Conservation (phyloP, 2,329 filamentous ascomycete species). For the Sporothrix humicola region DNA sequence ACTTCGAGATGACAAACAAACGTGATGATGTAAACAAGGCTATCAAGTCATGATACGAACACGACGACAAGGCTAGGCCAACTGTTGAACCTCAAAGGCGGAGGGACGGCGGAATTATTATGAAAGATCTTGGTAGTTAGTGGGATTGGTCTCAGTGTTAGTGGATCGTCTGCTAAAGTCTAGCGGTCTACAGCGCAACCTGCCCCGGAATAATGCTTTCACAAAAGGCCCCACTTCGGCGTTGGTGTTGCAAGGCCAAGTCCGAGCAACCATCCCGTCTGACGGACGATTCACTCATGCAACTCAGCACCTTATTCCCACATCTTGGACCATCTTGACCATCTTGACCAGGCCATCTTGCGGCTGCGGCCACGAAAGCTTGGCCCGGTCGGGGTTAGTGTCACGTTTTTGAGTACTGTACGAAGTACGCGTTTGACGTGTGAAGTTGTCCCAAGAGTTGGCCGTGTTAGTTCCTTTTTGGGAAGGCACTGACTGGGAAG, state of each 20-base stretch:
- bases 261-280: background rate
- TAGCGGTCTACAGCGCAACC: no score
- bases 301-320: conserved; percentile 18
- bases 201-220: background rate
- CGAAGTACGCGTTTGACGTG: background rate
- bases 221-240: background rate
- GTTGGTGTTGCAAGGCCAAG: background rate
- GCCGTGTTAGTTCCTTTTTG: no score
- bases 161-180: no score
- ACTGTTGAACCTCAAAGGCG: background rate
- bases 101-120: background rate
- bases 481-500: background rate
- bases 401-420: background rate
- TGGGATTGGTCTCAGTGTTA: no score
- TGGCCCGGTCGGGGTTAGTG: background rate
- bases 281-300: background rate
- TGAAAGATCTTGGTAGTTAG: background rate
- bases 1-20: no score
- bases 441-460: background rate
- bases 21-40: no score
- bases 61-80: no score
- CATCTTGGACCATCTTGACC: background rate
- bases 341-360: no score
- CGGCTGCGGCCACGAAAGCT: background rate
- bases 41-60: no score